A percentile compares a stretch with the other conserved stretches of the same genome.
These are phyloP conservation scores for Brassica juncea DNA, from an alignment of 345 rosid genomes.

Conservation along the genomic window DNA sequence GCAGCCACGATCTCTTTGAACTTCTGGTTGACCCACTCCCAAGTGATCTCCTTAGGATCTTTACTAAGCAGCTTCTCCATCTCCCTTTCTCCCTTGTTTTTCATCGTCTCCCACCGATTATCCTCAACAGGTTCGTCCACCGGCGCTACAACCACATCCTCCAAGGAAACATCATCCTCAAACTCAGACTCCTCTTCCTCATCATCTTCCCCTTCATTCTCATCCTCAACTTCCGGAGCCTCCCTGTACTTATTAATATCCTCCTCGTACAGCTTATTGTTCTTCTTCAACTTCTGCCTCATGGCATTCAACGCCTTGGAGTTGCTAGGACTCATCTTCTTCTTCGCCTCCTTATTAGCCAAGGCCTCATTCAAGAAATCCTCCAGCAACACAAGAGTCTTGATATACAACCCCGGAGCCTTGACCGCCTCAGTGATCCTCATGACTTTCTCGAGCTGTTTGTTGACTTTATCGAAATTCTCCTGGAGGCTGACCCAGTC, in stretches of 20 bases:
- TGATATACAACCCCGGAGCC: conserved; percentile 68
- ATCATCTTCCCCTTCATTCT: conserved; percentile 49
- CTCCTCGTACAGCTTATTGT: conserved; percentile 82
- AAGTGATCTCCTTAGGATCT: conserved; percentile 84
- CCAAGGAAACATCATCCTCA: conserved; percentile 32
- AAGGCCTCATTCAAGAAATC: conserved; percentile 77
- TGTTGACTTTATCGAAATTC: conserved; percentile 84
- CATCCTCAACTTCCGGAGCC: conserved; percentile 77
- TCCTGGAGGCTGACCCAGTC: conserved; percentile 93
- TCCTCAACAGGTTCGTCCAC: conserved; percentile 31
- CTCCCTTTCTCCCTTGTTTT: conserved; percentile 73
- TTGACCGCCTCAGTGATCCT: conserved; percentile 74
- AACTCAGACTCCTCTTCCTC: conserved; percentile 57
- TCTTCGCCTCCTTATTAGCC: conserved; percentile 94
- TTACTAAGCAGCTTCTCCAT: conserved; percentile 71
- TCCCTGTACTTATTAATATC: conserved; percentile 67
- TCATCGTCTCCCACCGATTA: conserved; percentile 66
- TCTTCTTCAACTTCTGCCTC: conserved; percentile 92
- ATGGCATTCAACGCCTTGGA: conserved; percentile 93
- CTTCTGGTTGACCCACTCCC: conserved; percentile 92
- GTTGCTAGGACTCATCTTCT: conserved; percentile 95
- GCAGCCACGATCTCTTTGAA: conserved; percentile 92
- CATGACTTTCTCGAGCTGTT: conserved; percentile 96
- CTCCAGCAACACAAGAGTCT: conserved; percentile 85
- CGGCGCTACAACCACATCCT: conserved; percentile 47